Evolutionary conservation across 2,329 filamentous ascomycete genomes (phyloP).

Genomic region (Ophiostoma piceae): DNA sequence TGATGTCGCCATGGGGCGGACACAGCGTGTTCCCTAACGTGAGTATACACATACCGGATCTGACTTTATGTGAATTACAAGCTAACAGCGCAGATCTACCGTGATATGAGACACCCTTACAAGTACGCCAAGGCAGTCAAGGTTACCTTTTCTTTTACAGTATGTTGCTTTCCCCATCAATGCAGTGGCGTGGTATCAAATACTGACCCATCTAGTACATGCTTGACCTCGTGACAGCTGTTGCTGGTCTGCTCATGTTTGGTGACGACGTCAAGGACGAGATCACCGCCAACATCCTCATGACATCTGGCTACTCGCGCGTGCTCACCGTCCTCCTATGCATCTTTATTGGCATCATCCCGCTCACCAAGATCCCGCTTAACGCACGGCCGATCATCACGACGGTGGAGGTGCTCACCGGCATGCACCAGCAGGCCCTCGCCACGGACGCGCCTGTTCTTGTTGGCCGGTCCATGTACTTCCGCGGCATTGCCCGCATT

Average conservation of each 20-base stretch:
- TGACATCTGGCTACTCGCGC: slow-evolving; percentile 66
- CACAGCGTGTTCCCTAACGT: slow-evolving; percentile 74
- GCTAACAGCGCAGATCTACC: slow-evolving; percentile 45
- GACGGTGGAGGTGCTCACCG: slow-evolving; percentile 74
- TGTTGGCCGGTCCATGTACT: slow-evolving; percentile 51
- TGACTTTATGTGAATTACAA: too few species aligned
- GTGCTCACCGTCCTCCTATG: slow-evolving; percentile 73
- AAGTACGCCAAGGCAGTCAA: slow-evolving; percentile 57
- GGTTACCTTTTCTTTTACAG: slow-evolving; percentile 31
- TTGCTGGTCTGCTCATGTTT: slow-evolving; percentile 89
- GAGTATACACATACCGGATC: slow-evolving; percentile 21
- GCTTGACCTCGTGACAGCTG: slow-evolving; percentile 74
- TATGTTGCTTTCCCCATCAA: slow-evolving; percentile 30
- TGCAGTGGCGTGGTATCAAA: background rate
- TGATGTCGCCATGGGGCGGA: slow-evolving; percentile 70
- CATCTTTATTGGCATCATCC: slow-evolving; percentile 84
- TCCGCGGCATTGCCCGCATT: slow-evolving; percentile 54
- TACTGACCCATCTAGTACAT: slow-evolving; percentile 51
- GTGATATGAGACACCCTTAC: slow-evolving; percentile 66
- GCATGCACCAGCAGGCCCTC: slow-evolving; percentile 53
- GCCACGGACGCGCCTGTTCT: slow-evolving; percentile 41
- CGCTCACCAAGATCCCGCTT: slow-evolving; percentile 88
- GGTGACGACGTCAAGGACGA: slow-evolving; percentile 82
- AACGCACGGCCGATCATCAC: slow-evolving; percentile 83
- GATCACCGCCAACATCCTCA: slow-evolving; percentile 84